Evolutionary conservation across 73 alveolate species (phyloP).

Genomic region (Durusdinium trenchii): DNA sequence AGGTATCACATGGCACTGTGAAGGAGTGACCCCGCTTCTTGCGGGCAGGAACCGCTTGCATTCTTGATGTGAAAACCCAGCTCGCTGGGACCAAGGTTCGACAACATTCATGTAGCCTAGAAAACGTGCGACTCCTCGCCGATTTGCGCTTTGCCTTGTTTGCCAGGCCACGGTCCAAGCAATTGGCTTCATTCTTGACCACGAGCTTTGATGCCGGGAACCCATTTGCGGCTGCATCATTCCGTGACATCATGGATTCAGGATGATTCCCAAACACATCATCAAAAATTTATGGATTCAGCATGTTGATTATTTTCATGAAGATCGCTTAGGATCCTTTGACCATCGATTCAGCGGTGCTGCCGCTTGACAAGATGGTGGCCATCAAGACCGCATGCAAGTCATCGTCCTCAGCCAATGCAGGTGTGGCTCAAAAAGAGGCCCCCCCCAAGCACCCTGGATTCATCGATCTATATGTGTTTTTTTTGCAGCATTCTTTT

Average conservation of each 20-base stretch:
- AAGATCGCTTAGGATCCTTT: slow-evolving; percentile 29
- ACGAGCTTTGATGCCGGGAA: slow-evolving; percentile 13
- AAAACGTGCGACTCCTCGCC: too few species aligned
- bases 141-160: too few species aligned
- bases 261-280: neutral
- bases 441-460: too few species aligned
- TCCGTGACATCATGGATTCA: neutral
- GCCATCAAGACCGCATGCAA: slow-evolving; percentile 24
- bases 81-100: neutral
- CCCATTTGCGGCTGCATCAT: neutral
- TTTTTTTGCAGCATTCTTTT: too few species aligned
- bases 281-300: neutral
- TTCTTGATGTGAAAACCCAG: too few species aligned
- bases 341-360: slow-evolving; percentile 18
- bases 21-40: too few species aligned
- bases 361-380: slow-evolving; percentile 50
- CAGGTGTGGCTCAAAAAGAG: too few species aligned
- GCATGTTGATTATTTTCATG: neutral
- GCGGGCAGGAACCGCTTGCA: too few species aligned
- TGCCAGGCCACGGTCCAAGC: neutral
- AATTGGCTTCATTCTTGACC: neutral
- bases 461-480: too few species aligned
- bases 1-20: too few species aligned
- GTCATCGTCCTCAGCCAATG: neutral
- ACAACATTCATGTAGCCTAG: too few species aligned